Evolutionary conservation across 768 basidiomycete genomes (phyloP).

Genomic region (Hemileccinum impolitum): DNA sequence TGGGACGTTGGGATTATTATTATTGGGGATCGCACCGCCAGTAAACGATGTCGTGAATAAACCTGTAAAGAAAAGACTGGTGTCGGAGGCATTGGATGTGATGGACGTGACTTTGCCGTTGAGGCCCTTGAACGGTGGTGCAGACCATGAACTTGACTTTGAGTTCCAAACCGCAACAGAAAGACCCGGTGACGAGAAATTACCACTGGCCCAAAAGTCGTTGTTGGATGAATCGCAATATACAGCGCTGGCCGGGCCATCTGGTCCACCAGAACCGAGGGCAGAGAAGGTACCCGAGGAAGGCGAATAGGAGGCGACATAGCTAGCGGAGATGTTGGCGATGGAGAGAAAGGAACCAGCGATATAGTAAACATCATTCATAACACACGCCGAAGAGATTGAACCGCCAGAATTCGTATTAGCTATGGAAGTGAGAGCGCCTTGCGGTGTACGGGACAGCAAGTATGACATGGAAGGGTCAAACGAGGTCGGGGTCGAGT

Average conservation of each 20-base stretch:
- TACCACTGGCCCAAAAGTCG: conserved; percentile 78
- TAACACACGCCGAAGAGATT: conserved; percentile 69
- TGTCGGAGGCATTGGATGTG: conserved; percentile 62
- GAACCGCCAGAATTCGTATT: conserved; percentile 78
- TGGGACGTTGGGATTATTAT: conserved; percentile 83
- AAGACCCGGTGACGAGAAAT: conserved; percentile 62
- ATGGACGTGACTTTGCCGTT: conserved; percentile 72
- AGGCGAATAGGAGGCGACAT: conserved; percentile 74
- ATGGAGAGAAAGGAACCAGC: conserved; percentile 83
- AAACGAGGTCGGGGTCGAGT: conserved; percentile 51
- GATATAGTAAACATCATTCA: conserved; percentile 69
- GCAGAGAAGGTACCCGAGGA: conserved; percentile 55
- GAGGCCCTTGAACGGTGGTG: conserved; percentile 80
- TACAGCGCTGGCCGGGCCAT: conserved; percentile 68
- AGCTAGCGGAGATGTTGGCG: conserved; percentile 53
- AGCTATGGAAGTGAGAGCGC: conserved; percentile 65
- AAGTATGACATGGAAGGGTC: conserved; percentile 72
- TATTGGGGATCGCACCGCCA: conserved; percentile 49
- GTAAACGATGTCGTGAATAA: conserved; percentile 77
- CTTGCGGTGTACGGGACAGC: conserved; percentile 60
- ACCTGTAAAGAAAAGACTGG: conserved; percentile 83
- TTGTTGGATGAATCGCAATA: conserved; percentile 69
- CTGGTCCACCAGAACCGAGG: conserved; percentile 66
- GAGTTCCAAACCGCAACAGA: conserved; percentile 72
- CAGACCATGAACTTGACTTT: conserved; percentile 63